Evolutionary conservation across 208 protist genomes (phyloP).

Genomic region (Giardia duodenalis): DNA sequence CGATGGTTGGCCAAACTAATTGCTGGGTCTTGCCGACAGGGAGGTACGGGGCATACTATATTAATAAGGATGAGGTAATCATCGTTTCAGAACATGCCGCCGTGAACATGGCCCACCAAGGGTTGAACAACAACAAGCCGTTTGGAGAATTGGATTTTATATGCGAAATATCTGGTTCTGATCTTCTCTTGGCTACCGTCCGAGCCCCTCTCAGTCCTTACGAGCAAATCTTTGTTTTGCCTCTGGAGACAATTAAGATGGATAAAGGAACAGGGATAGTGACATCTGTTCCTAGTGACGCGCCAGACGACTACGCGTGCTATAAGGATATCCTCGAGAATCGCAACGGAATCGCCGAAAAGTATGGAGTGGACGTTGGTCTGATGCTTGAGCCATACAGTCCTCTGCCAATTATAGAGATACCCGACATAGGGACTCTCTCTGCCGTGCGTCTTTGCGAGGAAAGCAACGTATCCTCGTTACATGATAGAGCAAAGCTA

Average conservation of each 20-base stretch:
- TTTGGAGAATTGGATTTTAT: constrained; percentile 54
- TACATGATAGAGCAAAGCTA: constrained; percentile 76
- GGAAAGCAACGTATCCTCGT: constrained; percentile 76
- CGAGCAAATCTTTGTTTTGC: constrained; percentile 76
- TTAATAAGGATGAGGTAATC: constrained; percentile 54
- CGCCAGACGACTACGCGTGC: constrained; percentile 94
- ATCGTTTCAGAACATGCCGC: background rate
- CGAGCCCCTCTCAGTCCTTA: constrained; percentile 30
- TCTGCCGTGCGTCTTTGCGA: constrained; percentile 70
- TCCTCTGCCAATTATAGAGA: constrained; percentile 78
- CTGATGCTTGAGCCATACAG: constrained; percentile 56
- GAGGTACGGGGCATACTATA: constrained; percentile 74
- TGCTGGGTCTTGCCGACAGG: constrained; percentile 88
- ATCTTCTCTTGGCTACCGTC: constrained; percentile 76
- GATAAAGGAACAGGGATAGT: constrained; percentile 86
- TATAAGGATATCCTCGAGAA: constrained; percentile 47
- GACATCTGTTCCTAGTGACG: constrained; percentile 78
- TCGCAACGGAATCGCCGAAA: constrained; percentile 40
- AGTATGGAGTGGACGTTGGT: constrained; percentile 50
- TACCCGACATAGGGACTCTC: constrained; percentile 61
- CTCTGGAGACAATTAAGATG: constrained; percentile 85
- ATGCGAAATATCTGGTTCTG: constrained; percentile 63
- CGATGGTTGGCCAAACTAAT: constrained; percentile 97
- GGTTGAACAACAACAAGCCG: background rate
- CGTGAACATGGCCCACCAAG: constrained; percentile 73